Evolutionary conservation across 2,329 filamentous ascomycete species (phyloP), one percentile per base, ranked within the genome.

Genomic region (Achaetomium macrosporum): DNA sequence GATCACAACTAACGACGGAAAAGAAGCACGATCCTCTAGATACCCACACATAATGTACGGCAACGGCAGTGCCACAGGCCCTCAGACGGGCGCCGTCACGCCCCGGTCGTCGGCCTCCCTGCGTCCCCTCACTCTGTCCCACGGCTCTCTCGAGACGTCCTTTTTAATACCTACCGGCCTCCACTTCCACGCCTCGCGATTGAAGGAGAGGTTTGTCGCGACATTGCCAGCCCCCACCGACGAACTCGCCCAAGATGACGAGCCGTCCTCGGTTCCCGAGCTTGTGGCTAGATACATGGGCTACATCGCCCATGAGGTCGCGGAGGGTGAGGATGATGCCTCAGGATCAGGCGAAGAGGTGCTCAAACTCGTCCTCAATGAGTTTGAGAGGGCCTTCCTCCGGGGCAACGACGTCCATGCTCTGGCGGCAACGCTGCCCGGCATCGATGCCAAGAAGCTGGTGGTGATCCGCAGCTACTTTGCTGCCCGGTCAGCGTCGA

Each of bases 391-490:
- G 43, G 89, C 85, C 50, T 97, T 95, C 72, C 84, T 99, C 65
- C 84, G 87, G 51, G 93, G 93, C 59, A 99, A 99, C 65, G 95
- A 99, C 69, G 90, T 95, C 45, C 95, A 99, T 73, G 90, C 91
- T 25, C 74, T 99, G 57, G 90, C 87, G 42, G 88, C 90, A 35
- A 80, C 81, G 9, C 78, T 99, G 12, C 91, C 93, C 1, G 93
- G 95, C 60, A 97, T 97, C 61, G 84, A 88, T 57, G 78, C 84
- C 62, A 99, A 99, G 81, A 97, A 96, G 76, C 79, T 95, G 55
- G 80, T 88, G 63, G 90, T 95, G 16, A 87, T 97, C 42, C 82
- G 85, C 68, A 87, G 88, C 73, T 99, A 99, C 79, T 97, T 95
- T 70, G 83, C 87, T 57, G 91, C 90, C 55, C 87, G 95, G 61